Base-by-base conservation (phyloP, 768 basidiomycete species). In the Coprinellus aureogranulatus region DNA sequence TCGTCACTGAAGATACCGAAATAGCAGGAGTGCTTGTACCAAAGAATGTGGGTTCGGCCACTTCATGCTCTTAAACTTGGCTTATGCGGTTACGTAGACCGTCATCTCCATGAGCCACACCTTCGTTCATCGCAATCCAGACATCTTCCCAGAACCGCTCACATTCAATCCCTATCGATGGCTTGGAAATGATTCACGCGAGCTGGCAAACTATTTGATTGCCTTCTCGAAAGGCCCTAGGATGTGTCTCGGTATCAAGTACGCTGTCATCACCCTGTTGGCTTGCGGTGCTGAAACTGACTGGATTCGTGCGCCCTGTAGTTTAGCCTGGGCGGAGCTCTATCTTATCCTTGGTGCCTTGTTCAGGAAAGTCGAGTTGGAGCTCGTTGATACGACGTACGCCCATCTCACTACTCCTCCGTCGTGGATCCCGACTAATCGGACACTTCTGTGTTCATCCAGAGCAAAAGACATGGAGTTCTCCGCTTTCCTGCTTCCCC, bases 231-330 rank as follows among this genome's bases (percentile, higher is more conserved):
- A 74, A 61, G 79, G 78, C 0, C 76, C 77, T 5, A 63, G 79
- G n/a, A 74, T 72, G 47, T 80, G 79, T 55, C 56, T 79, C 4
- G 78, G 77, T 11, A 73, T 78, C 23, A 79, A 78, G 76, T 79
- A 42, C 27, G 76, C 64, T 26, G n/a, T n/a, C 52, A 20, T 39
- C 25, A 20, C 44, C 37, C 37, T 46, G 16, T 41, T 30, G 44
- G 53, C 47, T 22, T 28, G 4, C 18, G 18, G 37, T 39, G 5
- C 48, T 45, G 28, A 12, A 52, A 28, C 46, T 44, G 26, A 20
- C 47, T 54, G 12, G 23, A 49, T 51, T 6, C 30, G 37, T 27
- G n/a, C n/a, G n/a, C n/a, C n/a, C 34, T 34, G 6, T 34, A 79
- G 77, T 58, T 68, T 81, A 14, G 79, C 73, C 8, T 78, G 75